Percentiles rank a stretch among this genome's conserved stretches.
Evolutionary conservation across 768 basidiomycete species (phyloP).

Genomic region (Mycena pura): DNA sequence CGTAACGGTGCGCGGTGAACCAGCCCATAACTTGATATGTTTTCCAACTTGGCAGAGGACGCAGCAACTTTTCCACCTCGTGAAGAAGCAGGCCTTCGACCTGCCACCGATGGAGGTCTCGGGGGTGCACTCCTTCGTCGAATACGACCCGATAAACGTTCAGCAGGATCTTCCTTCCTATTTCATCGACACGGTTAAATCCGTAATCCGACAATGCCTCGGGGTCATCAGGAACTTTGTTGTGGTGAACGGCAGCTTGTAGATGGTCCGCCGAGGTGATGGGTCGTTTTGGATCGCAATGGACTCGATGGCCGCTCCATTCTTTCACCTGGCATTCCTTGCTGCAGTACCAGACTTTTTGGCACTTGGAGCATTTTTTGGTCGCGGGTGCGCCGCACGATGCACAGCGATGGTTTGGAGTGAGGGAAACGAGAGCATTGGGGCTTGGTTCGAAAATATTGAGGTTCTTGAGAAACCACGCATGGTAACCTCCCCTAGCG

Average conservation of each 20-base stretch:
- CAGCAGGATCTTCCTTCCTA: conserved; percentile 27
- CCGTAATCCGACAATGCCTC: conserved; percentile 35
- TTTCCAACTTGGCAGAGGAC: conserved; percentile 5
- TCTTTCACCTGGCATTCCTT: conserved; percentile 28
- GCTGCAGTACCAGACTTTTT: conserved; percentile 32
- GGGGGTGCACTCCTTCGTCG: conserved; percentile 20
- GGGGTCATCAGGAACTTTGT: conserved; percentile 27
- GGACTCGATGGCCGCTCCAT: conserved; percentile 31
- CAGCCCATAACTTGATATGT: not conserved
- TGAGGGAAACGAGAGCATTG: not conserved
- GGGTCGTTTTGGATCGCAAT: conserved; percentile 24
- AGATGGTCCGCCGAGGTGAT: conserved; percentile 33
- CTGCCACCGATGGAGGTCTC: conserved; percentile 33
- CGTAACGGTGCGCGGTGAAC: conserved; percentile 5
- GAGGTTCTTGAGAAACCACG: conserved; percentile 46
- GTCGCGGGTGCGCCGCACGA: conserved; percentile 8
- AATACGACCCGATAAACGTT: conserved; percentile 21
- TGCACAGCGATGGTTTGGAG: conserved; percentile 7
- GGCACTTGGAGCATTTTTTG: conserved; percentile 21
- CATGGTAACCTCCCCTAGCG: no score
- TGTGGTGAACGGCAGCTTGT: conserved; percentile 23
- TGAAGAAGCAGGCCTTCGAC: conserved; percentile 27
- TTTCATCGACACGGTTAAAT: conserved; percentile 28
- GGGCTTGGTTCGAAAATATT: conserved; percentile 32
- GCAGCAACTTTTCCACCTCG: conserved; percentile 30